Conservation (phyloP, 306 rosid species). For the Cyclanthera cordifolia region DNA sequence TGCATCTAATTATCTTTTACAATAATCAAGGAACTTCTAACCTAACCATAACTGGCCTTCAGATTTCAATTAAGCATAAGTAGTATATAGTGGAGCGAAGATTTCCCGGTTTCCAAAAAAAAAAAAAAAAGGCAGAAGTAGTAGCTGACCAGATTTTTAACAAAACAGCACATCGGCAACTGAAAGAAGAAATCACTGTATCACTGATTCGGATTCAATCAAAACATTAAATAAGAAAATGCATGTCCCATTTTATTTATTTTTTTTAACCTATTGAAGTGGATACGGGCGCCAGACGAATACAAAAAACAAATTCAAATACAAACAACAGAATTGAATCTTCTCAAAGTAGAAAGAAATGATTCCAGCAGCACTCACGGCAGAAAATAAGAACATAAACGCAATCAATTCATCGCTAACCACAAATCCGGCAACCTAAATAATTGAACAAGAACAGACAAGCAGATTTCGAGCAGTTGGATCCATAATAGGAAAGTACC, state of each 20-base stretch:
- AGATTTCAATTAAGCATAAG: background rate
- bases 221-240: background rate
- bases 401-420: background rate
- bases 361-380: background rate
- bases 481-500: slow-evolving; percentile 24
- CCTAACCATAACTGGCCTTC: background rate
- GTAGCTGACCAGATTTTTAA: background rate
- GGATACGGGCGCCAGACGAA: background rate
- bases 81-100: too few species aligned
- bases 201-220: background rate
- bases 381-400: background rate
- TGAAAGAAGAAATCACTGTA: background rate
- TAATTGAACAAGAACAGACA: slow-evolving; percentile 5
- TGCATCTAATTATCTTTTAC: background rate
- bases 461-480: background rate
- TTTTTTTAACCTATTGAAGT: background rate
- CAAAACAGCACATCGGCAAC: background rate
- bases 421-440: background rate
- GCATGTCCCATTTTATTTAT: background rate
- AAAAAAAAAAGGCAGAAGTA: too few species aligned
- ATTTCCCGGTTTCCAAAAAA: too few species aligned
- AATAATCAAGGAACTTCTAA: background rate
- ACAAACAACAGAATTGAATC: background rate
- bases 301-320: background rate
- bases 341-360: background rate